A percentile compares a stretch with the other conserved stretches of the same genome.
phyloP scores from a whole-genome alignment of 345 rosid species.

The Lumnitzera racemosa region DNA sequence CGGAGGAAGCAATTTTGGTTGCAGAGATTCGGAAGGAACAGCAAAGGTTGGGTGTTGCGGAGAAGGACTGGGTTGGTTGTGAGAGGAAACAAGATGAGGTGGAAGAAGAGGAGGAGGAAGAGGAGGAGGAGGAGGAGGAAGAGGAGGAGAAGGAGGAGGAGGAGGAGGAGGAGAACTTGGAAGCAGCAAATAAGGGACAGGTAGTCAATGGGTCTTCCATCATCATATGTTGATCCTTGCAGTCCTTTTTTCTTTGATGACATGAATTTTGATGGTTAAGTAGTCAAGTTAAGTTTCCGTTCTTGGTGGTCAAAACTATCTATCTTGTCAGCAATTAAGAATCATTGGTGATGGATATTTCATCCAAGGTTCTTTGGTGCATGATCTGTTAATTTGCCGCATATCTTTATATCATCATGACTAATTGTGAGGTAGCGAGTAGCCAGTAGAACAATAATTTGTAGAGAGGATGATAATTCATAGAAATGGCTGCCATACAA shows the following conservation, averaged over 20 bases:
- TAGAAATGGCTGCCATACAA: no score
- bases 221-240: not conserved
- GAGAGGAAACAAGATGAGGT: conserved; percentile 31
- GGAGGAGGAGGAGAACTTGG: conserved; percentile 37
- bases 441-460: no score
- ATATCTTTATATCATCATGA: no score
- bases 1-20: conserved; percentile 73
- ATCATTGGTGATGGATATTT: no score
- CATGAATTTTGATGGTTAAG: not conserved
- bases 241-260: not conserved
- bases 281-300: not conserved
- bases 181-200: conserved; percentile 10
- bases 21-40: conserved; percentile 80
- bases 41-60: conserved; percentile 74
- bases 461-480: no score
- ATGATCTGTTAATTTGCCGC: no score
- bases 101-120: conserved; percentile 47
- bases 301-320: no score
- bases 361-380: no score
- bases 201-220: conserved; percentile 8
- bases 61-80: conserved; percentile 77
- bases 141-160: conserved; percentile 46
- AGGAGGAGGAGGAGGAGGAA: conserved; percentile 36
- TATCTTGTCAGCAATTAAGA: no score
- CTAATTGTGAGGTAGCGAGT: no score